Percentiles rank a stretch among this genome's conserved stretches.
Conservation (phyloP, 2,329 filamentous ascomycete species). For the Pseudogymnoascus sp. region DNA sequence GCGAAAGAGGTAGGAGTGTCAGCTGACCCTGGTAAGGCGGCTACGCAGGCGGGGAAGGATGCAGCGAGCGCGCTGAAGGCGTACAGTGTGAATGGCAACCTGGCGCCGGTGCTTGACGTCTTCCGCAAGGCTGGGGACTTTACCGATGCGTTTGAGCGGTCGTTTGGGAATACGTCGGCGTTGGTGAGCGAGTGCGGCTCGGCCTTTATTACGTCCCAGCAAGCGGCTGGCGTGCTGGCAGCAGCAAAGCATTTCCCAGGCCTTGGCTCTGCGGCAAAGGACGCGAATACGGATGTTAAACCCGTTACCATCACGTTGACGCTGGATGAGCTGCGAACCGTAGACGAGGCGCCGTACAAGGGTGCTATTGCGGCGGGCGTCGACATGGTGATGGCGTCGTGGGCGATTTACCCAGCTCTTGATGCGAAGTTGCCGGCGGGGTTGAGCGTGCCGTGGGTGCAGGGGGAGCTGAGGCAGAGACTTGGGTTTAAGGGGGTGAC, state of each 20-base stretch:
- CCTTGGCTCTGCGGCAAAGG: slow-evolving; percentile 20
- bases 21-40: slow-evolving; percentile 15
- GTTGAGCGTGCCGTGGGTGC: slow-evolving; percentile 22
- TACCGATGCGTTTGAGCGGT: slow-evolving; percentile 21
- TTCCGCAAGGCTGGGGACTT: background rate
- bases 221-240: slow-evolving; percentile 18
- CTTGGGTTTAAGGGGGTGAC: slow-evolving; percentile 25
- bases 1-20: slow-evolving; percentile 23
- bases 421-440: slow-evolving; percentile 23
- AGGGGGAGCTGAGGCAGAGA: slow-evolving; percentile 20
- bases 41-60: slow-evolving; percentile 18
- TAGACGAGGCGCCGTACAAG: slow-evolving; percentile 23
- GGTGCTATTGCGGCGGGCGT: slow-evolving; percentile 22
- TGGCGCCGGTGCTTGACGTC: background rate
- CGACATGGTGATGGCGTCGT: slow-evolving; percentile 27
- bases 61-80: slow-evolving; percentile 18
- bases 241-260: slow-evolving; percentile 28
- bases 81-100: slow-evolving; percentile 17
- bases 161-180: slow-evolving; percentile 22
- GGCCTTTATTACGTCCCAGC: slow-evolving; percentile 21
- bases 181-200: slow-evolving; percentile 19
- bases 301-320: slow-evolving; percentile 24
- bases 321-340: slow-evolving; percentile 17
- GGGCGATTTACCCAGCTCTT: slow-evolving; percentile 25
- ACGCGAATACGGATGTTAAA: slow-evolving; percentile 23